Conservation (phyloP, 176 grass and related monocot species). For the Musa beccarii region DNA sequence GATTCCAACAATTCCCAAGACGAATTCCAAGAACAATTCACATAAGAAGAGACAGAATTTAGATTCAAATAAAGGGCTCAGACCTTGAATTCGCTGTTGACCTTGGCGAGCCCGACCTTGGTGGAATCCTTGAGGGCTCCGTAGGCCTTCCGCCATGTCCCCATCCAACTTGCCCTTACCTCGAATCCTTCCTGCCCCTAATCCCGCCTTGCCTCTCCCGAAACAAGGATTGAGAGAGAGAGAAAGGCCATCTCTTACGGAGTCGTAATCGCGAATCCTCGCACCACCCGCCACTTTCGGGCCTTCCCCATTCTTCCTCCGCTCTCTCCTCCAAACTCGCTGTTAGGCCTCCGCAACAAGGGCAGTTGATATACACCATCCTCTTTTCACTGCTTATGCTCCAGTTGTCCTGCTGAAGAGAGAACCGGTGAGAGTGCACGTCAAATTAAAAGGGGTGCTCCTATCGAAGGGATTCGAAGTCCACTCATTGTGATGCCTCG, state of each 20-base stretch:
- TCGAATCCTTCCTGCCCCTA: slow-evolving; percentile 17
- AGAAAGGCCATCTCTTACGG: not conserved
- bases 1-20: not conserved
- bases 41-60: not conserved
- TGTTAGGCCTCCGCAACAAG: not conserved
- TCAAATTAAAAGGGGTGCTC: too few species aligned
- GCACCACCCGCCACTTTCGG: slow-evolving; percentile 11
- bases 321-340: not conserved
- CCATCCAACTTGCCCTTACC: slow-evolving; percentile 39
- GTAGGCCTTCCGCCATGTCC: slow-evolving; percentile 84
- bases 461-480: too few species aligned
- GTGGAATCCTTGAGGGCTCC: slow-evolving; percentile 98
- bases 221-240: slow-evolving; percentile 3
- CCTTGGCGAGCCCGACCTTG: slow-evolving; percentile 92
- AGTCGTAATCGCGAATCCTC: slow-evolving; percentile 7
- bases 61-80: not conserved
- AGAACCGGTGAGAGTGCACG: too few species aligned
- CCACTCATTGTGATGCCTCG: too few species aligned
- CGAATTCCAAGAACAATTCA: not conserved
- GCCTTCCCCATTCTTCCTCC: not conserved
- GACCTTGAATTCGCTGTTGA: slow-evolving; percentile 98
- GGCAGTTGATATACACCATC: not conserved
- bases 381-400: not conserved
- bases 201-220: not conserved
- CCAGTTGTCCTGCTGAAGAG: too few species aligned